A percentile compares a stretch with the other conserved stretches of the same genome.
These are phyloP conservation scores for Naganishia cerealis DNA, from an alignment of 1,284 basidiomycete species.

Conservation along the genomic window DNA sequence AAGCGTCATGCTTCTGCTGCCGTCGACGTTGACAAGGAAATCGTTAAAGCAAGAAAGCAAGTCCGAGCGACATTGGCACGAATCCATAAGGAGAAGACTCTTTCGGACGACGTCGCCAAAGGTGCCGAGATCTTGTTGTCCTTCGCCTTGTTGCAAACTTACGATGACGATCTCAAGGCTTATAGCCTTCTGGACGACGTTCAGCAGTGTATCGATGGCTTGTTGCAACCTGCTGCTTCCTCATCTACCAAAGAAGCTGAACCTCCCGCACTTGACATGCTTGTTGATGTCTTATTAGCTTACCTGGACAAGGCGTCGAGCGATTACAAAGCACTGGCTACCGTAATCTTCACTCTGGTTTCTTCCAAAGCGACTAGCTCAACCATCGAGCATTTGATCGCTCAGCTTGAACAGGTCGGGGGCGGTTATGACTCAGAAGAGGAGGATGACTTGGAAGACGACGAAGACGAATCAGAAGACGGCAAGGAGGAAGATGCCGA, in stretches of 20 bases:
- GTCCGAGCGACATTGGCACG: slow-evolving; percentile 58
- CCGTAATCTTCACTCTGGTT: slow-evolving; percentile 76
- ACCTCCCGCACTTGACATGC: slow-evolving; percentile 71
- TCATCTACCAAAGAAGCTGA: slow-evolving; percentile 51
- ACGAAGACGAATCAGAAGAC: slow-evolving; percentile 42
- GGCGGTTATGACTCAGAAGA: slow-evolving; percentile 51
- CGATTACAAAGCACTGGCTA: slow-evolving; percentile 77
- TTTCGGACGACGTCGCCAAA: slow-evolving; percentile 58
- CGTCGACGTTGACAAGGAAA: slow-evolving; percentile 63
- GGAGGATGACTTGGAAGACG: slow-evolving; percentile 47
- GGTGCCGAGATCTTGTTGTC: slow-evolving; percentile 71
- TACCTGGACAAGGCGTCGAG: slow-evolving; percentile 81
- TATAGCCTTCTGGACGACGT: slow-evolving; percentile 64
- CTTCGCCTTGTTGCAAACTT: slow-evolving; percentile 68
- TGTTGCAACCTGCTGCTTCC: slow-evolving; percentile 53
- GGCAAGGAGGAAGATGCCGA: slow-evolving; percentile 39
- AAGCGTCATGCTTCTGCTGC: slow-evolving; percentile 67
- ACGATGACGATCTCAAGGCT: slow-evolving; percentile 64
- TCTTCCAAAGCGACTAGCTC: slow-evolving; percentile 68
- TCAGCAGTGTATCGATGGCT: slow-evolving; percentile 38
- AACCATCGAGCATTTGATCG: slow-evolving; percentile 79
- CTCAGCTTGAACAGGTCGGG: slow-evolving; percentile 69
- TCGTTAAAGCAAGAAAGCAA: slow-evolving; percentile 57
- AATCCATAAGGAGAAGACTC: slow-evolving; percentile 54
- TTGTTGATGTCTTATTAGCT: slow-evolving; percentile 84